Base-by-base conservation (phyloP, 495 filamentous ascomycete genomes). In the Bathelium albidoporum region DNA sequence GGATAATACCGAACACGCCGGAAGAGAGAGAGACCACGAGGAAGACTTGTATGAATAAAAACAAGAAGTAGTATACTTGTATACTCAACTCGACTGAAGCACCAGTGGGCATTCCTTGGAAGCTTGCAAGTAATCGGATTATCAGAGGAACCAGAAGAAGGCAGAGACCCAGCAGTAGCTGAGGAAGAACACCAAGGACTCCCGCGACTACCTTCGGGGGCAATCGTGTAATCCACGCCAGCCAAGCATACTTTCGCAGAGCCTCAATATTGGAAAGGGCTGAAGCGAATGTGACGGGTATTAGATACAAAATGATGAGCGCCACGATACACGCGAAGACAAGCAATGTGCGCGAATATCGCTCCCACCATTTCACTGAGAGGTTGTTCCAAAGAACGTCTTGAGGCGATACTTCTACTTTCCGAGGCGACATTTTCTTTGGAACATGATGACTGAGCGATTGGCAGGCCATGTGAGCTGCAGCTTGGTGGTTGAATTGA, bases 301-400 rank as follows among this genome's bases (percentile, higher is more conserved):
- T 83, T 24, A 91, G 90, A 90, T 92, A 98, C 26, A 89, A 83
- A 64, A 96, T 81, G 59, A 95, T 85, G 81, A 97, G 89, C 20
- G 78, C 91, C 59, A 76, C 73, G 16, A 81, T 89, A 31, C 89
- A 64, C 44, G 77, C 76, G 28, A 90, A 75, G 24, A 94, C 85
- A 32, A 85, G 70, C 60, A 78, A 81, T 45, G 85, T 87, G 36
- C 94, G 85, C 26, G 90, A 67, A 80, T 94, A 96, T 55, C 86
- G 84, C 68, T 91, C 86, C 89, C 90, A 97, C 94, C 95, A 97
- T 68, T 84, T 87, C 69, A 97, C 88, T 2, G 89, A 93, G 89
- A 98, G 93, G 73, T 98, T 98, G 65, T 95, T 89, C 94, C 94
- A 98, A 59, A 97, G 81, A 24, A 98, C 92, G 74, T 97, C 92